Evolutionary conservation across 176 grass and related monocot genomes (phyloP), one percentile per base, ranked within the genome.

Genomic region (Musa troglodytarum): DNA sequence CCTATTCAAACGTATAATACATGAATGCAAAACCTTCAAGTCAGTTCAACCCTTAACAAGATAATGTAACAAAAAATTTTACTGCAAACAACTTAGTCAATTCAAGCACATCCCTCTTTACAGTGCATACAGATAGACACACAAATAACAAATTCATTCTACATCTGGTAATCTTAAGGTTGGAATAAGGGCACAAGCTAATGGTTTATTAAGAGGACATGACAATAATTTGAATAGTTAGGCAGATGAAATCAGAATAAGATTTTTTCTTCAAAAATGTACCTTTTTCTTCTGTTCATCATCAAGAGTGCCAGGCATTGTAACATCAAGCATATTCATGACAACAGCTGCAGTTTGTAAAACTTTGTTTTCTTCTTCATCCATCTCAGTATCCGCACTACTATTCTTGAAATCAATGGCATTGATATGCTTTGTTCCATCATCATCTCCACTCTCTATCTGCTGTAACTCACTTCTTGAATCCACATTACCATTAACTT

Each of bases 291-390:
- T 97, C 78, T 87, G 79, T 79, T 88, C 88, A 77, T 93, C 88
- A 76, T 93, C 71, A 25, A 97, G 77, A 74, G 82, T 87, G 69
- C 88, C 90, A 23, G 93, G 90, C 82, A 90, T 87, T 19, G 90
- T 93, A 90, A 87, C 83, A 88, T 97, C 93, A 63, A 97, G 71
- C 93, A 93, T 92, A 85, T 88, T 93, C 86, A 97, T 88, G 61
- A 90, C 86, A 14, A 92, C 74, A 83, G 64, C 80, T 72, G 93
- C 90, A 49, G 90, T 87, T 92, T 92, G 86, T 78, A 88, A 72
- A 68, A 86, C 88, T 23, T 87, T 81, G 75, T 90, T 92, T 65
- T 83, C 79, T 54, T 97, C 81, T 78, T 76, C 63, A 77, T 34
- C n/a, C 14, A 2, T 52, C 43, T 11, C 12, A 77, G 43, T 65